Percentiles rank a stretch among this genome's conserved stretches.
Conservation (phyloP, 768 basidiomycete genomes). For the Collybia sp. region DNA sequence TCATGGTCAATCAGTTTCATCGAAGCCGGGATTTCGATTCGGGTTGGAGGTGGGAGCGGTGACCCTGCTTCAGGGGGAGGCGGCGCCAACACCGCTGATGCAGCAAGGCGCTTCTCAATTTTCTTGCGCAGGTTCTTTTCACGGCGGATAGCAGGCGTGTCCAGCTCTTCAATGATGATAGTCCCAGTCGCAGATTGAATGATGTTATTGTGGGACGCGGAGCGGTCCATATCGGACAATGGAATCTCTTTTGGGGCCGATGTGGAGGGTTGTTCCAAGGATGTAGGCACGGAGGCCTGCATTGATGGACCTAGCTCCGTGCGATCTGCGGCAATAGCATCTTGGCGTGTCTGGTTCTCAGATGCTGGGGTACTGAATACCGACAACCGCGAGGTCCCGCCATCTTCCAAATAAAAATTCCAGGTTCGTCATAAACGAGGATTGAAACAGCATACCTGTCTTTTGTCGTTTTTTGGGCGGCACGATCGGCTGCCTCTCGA, state of each 20-base stretch:
- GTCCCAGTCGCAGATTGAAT: conserved; percentile 35
- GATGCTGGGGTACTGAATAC: conserved; percentile 40
- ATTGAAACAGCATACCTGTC: conserved; percentile 28
- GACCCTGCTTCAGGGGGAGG: conserved; percentile 1
- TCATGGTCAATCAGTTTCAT: conserved; percentile 14
- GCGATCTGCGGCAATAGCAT: no score
- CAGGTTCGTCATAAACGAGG: conserved; percentile 1
- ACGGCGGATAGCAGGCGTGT: conserved; percentile 64
- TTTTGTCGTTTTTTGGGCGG: conserved; percentile 55
- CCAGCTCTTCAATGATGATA: conserved; percentile 66
- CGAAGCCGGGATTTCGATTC: neutral
- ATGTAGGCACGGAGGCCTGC: neutral
- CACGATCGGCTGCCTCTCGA: conserved; percentile 39
- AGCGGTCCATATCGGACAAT: conserved; percentile 7
- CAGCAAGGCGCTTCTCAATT: conserved; percentile 23
- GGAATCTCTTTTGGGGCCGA: conserved; percentile 3
- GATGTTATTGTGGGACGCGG: conserved; percentile 15
- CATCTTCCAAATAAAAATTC: conserved; percentile 20
- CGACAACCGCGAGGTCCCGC: conserved; percentile 38
- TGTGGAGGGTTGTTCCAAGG: neutral
- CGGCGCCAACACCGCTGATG: conserved; percentile 10
- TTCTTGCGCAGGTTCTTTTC: conserved; percentile 49
- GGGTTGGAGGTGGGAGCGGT: neutral
- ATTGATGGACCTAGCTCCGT: neutral
- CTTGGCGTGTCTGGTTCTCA: conserved; percentile 32